Evolutionary conservation across 495 filamentous ascomycete genomes (phyloP).

Genomic region (Penicillium canescens): DNA sequence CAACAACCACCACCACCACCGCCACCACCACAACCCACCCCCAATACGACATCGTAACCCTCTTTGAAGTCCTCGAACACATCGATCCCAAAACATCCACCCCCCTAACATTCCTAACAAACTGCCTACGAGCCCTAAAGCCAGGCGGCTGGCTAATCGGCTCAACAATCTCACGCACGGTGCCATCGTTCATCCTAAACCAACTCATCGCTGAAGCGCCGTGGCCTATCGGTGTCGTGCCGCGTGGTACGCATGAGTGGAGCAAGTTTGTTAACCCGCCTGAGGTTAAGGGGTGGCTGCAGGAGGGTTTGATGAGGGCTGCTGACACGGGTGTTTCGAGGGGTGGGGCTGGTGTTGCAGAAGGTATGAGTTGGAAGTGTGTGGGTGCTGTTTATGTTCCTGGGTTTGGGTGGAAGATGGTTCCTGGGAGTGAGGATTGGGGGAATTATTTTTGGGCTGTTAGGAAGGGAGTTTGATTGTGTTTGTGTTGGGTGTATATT

Average conservation of each 20-base stretch:
- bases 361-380: constrained; percentile 61
- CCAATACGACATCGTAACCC: constrained; percentile 71
- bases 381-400: constrained; percentile 81
- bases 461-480: constrained; percentile 54
- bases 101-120: constrained; percentile 67
- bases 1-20: constrained; percentile 5
- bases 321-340: constrained; percentile 38
- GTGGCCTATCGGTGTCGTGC: constrained; percentile 80
- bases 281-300: constrained; percentile 68
- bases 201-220: constrained; percentile 85
- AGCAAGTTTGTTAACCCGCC: constrained; percentile 86
- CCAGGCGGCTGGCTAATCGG: constrained; percentile 92
- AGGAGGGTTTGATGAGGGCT: constrained; percentile 41
- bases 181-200: constrained; percentile 85
- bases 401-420: constrained; percentile 87
- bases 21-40: constrained; percentile 1
- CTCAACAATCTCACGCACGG: constrained; percentile 86
- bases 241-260: constrained; percentile 94
- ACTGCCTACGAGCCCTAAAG: constrained; percentile 68
- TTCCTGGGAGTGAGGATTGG: constrained; percentile 76
- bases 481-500: constrained; percentile 1
- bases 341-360: constrained; percentile 55
- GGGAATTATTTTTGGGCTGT: constrained; percentile 98
- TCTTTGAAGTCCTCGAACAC: constrained; percentile 96
- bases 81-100: constrained; percentile 55